Evolutionary conservation across 371 early-diverging fungal species (phyloP), one percentile per base, ranked within the genome.

Genomic region (Mortierella sp.): DNA sequence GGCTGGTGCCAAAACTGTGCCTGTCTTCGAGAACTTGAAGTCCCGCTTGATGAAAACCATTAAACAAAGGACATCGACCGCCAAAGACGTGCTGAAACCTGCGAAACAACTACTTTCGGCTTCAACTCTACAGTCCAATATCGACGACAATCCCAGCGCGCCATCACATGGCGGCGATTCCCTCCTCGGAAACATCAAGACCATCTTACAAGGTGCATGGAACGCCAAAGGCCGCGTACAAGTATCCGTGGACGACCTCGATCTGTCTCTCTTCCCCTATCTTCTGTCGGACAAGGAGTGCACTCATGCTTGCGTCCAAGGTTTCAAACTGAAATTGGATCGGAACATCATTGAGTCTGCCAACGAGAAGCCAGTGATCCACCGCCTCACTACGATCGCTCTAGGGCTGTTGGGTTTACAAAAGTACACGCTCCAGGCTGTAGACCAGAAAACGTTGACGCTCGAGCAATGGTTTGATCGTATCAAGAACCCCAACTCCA

Each of bases 381-480:
- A 76, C 41, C 70, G 77, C 0, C 21, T 64, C 28, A 76, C 66
- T 6, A 54, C 47, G 13, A 50, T 76, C 5, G 41, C 52, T 16
- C 17, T 76, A 31, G 59, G 54, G 0, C 37, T 61, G 14, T 40
- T 76, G 27, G 57, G 70, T 47, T 62, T 76, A 17, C 77, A 76
- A 41, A 76, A 69, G 57, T 69, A 76, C 39, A 76, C 48, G 1
- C 49, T 76, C 3, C 77, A 64, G 37, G 50, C 22, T 1, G 49
- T 69, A 3, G 68, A 68, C 12, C 60, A 60, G 27, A 40, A 21
- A 28, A 64, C 22, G 21, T 54, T 69, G 19, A 65, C 65, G 16
- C 51, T 76, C 8, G 70, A 76, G 34, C 77, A 68, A 29, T 76
- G 77, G 77, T 76, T 76, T 34, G 77, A 69, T 12, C 77, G 77